Evolutionary conservation across 768 basidiomycete genomes (phyloP), one percentile per base, ranked within the genome.

Genomic region (Harrya chromipes): DNA sequence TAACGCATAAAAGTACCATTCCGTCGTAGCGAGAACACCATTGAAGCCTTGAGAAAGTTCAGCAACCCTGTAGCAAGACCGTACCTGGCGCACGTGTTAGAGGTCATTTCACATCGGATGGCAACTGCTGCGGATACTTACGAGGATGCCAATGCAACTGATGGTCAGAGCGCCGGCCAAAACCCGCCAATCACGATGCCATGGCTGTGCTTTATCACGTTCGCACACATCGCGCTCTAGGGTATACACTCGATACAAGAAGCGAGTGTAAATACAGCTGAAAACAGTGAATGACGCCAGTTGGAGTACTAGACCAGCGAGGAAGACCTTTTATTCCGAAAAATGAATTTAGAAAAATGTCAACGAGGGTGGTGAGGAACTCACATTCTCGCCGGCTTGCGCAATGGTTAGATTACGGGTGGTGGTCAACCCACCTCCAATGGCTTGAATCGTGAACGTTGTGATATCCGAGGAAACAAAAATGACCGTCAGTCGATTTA

Each of bases 1-100:
- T 92, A 88, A 70, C 2, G 69, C 78, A 60, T 87, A 90, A 64
- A 90, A 87, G 56, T 74, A 80, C 4, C 60, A 64, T 62, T 88
- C 85, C 4, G 75, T 76, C 2, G 74, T 81, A 6, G 79, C 74
- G 17, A 88, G 73, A 33, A 70, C 69, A 3, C 84, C 84, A 20
- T 64, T 50, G 63, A 71, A 86, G n/a, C 87, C 87, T 64, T 85
- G 70, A 4, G 80, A 77, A 24, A 81, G 72, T 56, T 90, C 86
- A 16, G 75, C 70, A 11, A 75, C 74, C 61, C 76, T 76, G 69
- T 81, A 90, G 2, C 74, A 64, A 34, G 82, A 87, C 47, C 87
- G 85, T 54, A 85, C 74, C 83, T 84, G 42, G 0, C 16, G 27
- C 37, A 19, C 11, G 12, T n/a, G 4, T 51, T 10, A 49, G 37